A percentile compares a stretch with the other conserved stretches of the same genome.
Conservation (phyloP, 2,329 filamentous ascomycete genomes). For the Diaporthe longicolla region DNA sequence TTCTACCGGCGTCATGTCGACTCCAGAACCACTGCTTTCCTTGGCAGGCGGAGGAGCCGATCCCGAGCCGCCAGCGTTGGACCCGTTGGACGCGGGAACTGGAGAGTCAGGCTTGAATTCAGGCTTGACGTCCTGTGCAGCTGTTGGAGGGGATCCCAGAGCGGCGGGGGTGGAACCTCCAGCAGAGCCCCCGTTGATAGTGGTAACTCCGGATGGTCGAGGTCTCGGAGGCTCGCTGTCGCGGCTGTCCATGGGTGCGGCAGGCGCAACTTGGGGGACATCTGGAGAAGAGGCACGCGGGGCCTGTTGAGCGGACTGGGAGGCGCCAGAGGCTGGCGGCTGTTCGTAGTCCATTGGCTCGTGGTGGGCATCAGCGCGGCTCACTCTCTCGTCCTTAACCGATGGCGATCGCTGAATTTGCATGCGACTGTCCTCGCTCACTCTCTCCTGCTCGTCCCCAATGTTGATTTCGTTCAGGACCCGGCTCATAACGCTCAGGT, state of each 20-base stretch:
- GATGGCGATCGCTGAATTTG: conserved; percentile 54
- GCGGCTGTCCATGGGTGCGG: conserved; percentile 54
- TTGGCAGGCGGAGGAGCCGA: conserved; percentile 40
- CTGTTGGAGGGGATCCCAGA: conserved; percentile 55
- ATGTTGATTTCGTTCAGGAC: conserved; percentile 69
- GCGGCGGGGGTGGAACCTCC: conserved; percentile 63
- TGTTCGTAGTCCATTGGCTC: conserved; percentile 73
- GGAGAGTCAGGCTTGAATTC: conserved; percentile 53
- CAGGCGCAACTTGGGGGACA: conserved; percentile 33
- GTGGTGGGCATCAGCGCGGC: conserved; percentile 68
- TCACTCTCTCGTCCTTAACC: conserved; percentile 69
- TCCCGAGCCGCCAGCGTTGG: conserved; percentile 44
- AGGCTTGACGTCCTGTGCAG: conserved; percentile 41
- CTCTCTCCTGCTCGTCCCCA: conserved; percentile 50
- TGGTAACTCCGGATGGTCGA: conserved; percentile 68
- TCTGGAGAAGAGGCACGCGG: conserved; percentile 48
- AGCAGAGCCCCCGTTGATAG: conserved; percentile 70
- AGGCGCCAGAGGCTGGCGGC: conserved; percentile 51
- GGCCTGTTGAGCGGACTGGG: conserved; percentile 45
- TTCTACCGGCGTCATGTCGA: conserved; percentile 72
- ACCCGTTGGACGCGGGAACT: conserved; percentile 47
- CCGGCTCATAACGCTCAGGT: conserved; percentile 73
- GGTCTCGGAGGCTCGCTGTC: conserved; percentile 67
- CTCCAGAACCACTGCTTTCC: conserved; percentile 45
- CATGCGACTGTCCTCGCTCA: conserved; percentile 54